Conservation (phyloP, 148 eudicot genomes). For the Selenicereus undatus region DNA sequence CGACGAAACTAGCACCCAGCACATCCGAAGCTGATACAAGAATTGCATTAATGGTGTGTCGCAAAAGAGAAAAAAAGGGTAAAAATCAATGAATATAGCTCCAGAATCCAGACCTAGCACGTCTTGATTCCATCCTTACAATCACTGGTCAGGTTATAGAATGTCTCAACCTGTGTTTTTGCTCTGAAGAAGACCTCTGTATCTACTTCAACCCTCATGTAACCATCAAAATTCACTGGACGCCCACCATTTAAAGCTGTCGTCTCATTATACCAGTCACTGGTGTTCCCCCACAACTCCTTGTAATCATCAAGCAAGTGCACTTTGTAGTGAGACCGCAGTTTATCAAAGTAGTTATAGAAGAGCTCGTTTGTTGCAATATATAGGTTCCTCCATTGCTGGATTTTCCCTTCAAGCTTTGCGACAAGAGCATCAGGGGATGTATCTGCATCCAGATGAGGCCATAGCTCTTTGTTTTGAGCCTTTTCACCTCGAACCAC, state of each 20-base stretch:
- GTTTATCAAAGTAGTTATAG: conserved; percentile 81
- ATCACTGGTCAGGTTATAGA: conserved; percentile 81
- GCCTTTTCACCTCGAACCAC: conserved; percentile 94
- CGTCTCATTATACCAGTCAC: conserved; percentile 95
- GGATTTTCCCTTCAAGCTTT: conserved; percentile 52
- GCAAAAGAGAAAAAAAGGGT: background rate
- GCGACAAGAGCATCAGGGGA: conserved; percentile 71
- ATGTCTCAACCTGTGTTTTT: conserved; percentile 84
- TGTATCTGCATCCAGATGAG: conserved; percentile 79
- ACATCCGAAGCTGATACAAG: conserved; percentile 12
- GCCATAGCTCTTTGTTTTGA: conserved; percentile 75
- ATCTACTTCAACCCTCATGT: conserved; percentile 93
- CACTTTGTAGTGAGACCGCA: conserved; percentile 87
- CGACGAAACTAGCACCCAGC: conserved; percentile 4
- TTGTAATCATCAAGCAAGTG: conserved; percentile 93
- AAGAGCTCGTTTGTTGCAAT: conserved; percentile 90
- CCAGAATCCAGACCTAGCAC: conserved; percentile 44
- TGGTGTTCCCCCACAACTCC: conserved; percentile 81
- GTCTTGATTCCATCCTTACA: conserved; percentile 89
- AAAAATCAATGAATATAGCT: conserved; percentile 15
- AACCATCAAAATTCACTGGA: conserved; percentile 84
- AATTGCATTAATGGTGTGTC: conserved; percentile 7
- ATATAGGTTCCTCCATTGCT: conserved; percentile 80
- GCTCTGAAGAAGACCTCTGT: conserved; percentile 87
- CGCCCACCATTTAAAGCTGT: conserved; percentile 54